phyloP scores from a whole-genome alignment of 306 rosid species.

The Dryas drummondii region DNA sequence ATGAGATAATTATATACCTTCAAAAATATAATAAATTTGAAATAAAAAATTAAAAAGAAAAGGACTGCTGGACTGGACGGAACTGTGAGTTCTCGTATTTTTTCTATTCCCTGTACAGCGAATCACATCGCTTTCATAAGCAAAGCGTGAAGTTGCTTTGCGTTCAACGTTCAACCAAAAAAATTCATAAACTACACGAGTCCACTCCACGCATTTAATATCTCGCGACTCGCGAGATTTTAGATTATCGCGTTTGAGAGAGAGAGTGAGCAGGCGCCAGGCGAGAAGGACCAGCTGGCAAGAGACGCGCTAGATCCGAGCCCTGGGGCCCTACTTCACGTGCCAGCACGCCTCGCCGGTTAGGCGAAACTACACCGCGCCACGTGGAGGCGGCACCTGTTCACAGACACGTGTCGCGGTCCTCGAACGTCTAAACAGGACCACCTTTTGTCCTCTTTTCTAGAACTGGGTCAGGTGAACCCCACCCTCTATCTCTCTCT shows the following conservation, averaged over 20 bases:
- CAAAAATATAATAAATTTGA: background rate
- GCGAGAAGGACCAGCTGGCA: constrained; percentile 38
- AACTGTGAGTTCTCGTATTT: background rate
- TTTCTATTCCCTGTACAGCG: background rate
- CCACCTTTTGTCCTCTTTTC: constrained; percentile 47
- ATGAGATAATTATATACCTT: background rate
- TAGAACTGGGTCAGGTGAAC: constrained; percentile 33
- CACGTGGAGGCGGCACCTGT: constrained; percentile 19
- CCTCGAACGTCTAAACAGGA: constrained; percentile 42
- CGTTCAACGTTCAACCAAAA: constrained; percentile 12
- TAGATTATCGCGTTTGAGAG: constrained; percentile 23
- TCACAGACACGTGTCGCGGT: constrained; percentile 20
- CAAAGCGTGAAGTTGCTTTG: constrained; percentile 15
- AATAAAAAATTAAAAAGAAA: background rate
- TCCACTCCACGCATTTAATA: background rate
- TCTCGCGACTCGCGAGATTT: background rate
- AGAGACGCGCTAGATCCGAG: constrained; percentile 25
- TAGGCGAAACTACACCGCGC: background rate
- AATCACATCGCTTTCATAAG: constrained; percentile 13
- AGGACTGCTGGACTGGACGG: background rate
- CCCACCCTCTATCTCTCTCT: background rate
- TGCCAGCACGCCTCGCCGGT: constrained; percentile 32
- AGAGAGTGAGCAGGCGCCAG: constrained; percentile 11
- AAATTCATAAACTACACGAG: constrained; percentile 15
- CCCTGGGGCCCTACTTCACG: constrained; percentile 45